Evolutionary conservation across 345 rosid species (phyloP), one percentile per base, ranked within the genome.

Genomic region (Eucalyptus curtisii): DNA sequence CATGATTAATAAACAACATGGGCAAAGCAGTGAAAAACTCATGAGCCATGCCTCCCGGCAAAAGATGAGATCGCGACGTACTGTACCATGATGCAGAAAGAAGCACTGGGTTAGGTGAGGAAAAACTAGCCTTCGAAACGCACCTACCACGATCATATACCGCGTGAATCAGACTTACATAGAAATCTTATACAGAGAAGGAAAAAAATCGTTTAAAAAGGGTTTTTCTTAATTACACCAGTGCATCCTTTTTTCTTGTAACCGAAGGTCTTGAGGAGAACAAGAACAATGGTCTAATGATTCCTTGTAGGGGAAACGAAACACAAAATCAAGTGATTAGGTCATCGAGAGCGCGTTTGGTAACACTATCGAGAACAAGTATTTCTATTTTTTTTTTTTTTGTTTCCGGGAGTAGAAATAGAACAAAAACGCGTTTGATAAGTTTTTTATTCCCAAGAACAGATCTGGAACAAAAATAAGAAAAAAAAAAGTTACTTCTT

Each of bases 301-400:
- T 64, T 64, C 37, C 76, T 13, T 64, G 76, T 3, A n/a, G 8
- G 31, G 76, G 76, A 64, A 30, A n/a, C 5, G 31, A 64, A 30
- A 64, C 76, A 64, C 9, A 19, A n/a, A 64, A 64, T 64, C 37
- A n/a, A 30, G 76, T 64, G 45, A 37, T 1, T 71, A 71, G 45
- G 44, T 17, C 25, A 33, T 33, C 5, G 55, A 52, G 55, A 24
- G 55, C 1, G 0, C 9, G 7, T 52, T 52, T 52, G 24, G 7
- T 52, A 17, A 52, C 8, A 3, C 24, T 7, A 2, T 50, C 0
- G 1, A 50, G 55, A 50, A 7, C 0, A 50, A 2, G 22, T 7
- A 2, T 7, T 50, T 50, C 9, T 50, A 17, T 50, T 50, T 17
- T 6, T 16, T 50, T 50, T 6, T 15, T 50, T 49, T 50, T 17